Conservation (phyloP, 306 rosid species). For the Purshia tridentata region DNA sequence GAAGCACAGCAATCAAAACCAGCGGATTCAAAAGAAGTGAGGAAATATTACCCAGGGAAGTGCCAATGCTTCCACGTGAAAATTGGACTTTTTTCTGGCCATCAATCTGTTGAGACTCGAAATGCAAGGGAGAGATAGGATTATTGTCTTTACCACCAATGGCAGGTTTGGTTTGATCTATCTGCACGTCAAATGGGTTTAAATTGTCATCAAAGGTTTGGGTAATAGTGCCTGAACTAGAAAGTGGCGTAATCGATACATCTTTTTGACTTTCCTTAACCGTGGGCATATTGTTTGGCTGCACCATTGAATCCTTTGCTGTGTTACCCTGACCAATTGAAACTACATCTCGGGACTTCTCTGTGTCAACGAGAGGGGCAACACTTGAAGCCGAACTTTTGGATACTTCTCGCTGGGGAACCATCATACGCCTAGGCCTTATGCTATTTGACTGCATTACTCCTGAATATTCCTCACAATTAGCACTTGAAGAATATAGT, state of each 20-base stretch:
- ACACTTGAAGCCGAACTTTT: slow-evolving; percentile 30
- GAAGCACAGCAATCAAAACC: slow-evolving; percentile 9
- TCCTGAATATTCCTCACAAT: slow-evolving; percentile 37
- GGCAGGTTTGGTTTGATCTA: slow-evolving; percentile 30
- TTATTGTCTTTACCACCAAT: slow-evolving; percentile 32
- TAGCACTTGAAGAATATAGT: neutral
- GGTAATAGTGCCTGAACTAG: slow-evolving; percentile 38
- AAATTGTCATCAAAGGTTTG: slow-evolving; percentile 47
- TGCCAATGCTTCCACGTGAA: slow-evolving; percentile 37
- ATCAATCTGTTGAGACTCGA: slow-evolving; percentile 46
- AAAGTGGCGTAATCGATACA: slow-evolving; percentile 46
- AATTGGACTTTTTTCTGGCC: slow-evolving; percentile 55
- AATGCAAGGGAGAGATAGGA: slow-evolving; percentile 27
- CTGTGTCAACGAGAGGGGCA: slow-evolving; percentile 20
- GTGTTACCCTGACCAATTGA: slow-evolving; percentile 29
- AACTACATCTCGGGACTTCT: slow-evolving; percentile 29
- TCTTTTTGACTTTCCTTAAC: slow-evolving; percentile 46
- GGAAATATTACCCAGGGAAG: slow-evolving; percentile 53
- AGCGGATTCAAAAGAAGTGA: slow-evolving; percentile 15
- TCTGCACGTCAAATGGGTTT: slow-evolving; percentile 30
- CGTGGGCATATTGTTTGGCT: slow-evolving; percentile 24
- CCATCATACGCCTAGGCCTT: slow-evolving; percentile 62
- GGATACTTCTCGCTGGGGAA: slow-evolving; percentile 39
- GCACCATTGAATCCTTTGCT: slow-evolving; percentile 39
- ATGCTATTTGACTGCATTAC: slow-evolving; percentile 49